A percentile compares a stretch with the other conserved stretches of the same genome.
These are phyloP conservation scores for Basidiobolus meristosporus DNA, from an alignment of 371 early-diverging fungal genomes.

Conservation along the genomic window DNA sequence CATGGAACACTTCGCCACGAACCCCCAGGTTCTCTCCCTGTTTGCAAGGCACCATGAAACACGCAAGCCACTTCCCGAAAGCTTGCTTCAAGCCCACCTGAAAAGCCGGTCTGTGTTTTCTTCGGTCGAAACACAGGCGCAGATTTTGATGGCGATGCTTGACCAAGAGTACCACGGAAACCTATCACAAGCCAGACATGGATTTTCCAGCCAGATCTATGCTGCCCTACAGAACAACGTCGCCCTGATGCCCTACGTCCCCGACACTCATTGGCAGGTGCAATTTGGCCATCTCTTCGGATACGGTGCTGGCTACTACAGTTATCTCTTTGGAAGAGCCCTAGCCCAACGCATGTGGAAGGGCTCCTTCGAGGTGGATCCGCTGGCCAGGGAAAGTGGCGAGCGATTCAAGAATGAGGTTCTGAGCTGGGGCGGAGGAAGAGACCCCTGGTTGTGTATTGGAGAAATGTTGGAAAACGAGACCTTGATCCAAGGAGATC, in stretches of 20 bases:
- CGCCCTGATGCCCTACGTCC: constrained; percentile 38
- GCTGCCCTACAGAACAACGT: too few species aligned
- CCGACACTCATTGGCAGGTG: constrained; percentile 70
- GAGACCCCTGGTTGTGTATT: constrained; percentile 75
- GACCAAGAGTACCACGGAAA: constrained; percentile 62
- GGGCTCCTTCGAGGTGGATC: constrained; percentile 34
- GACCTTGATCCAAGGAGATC: constrained; percentile 31
- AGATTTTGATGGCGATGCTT: constrained; percentile 70
- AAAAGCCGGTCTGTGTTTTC: constrained; percentile 24
- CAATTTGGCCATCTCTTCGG: constrained; percentile 82
- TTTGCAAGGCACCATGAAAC: constrained; percentile 53
- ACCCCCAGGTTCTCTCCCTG: constrained; percentile 41
- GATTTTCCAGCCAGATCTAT: constrained; percentile 1
- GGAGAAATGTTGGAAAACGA: constrained; percentile 49
- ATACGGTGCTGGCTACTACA: constrained; percentile 86
- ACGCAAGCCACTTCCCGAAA: constrained; percentile 19
- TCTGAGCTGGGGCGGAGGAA: constrained; percentile 81
- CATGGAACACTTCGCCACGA: constrained; percentile 76
- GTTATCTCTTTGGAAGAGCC: constrained; percentile 75
- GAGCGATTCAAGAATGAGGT: constrained; percentile 52
- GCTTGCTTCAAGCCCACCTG: constrained; percentile 23
- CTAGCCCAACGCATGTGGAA: constrained; percentile 65
- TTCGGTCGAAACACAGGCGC: constrained; percentile 65
- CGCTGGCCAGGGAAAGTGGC: constrained; percentile 23
- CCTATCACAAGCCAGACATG: neutral